Conservation (phyloP, 495 filamentous ascomycete genomes). For the Lasiosphaeris hirsuta region DNA sequence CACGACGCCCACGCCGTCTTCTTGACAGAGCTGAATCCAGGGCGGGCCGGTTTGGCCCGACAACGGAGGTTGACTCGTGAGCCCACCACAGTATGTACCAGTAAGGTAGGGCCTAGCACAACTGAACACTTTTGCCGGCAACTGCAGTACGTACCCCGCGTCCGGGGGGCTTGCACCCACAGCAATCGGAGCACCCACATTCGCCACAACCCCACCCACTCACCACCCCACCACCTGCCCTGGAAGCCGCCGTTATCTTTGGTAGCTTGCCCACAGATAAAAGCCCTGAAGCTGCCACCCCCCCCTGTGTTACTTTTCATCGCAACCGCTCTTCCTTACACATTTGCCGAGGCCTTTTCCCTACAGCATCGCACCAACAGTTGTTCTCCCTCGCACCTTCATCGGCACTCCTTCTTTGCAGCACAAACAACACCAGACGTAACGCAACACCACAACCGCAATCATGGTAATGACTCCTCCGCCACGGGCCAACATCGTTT, state of each 20-base stretch:
- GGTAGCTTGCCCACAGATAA: conserved; percentile 3
- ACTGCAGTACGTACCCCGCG: conserved; percentile 1
- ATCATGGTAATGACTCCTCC: no score
- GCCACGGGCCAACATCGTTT: no score
- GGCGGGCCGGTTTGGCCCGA: no score
- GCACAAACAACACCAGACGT: no score
- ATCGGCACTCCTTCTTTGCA: no score
- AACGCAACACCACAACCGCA: no score
- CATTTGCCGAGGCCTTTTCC: neutral
- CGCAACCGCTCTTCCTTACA: neutral
- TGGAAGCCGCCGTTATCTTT: neutral
- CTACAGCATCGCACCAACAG: neutral
- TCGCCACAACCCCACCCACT: conserved; percentile 3
- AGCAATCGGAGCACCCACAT: conserved; percentile 1
- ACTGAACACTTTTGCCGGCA: neutral
- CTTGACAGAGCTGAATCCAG: no score
- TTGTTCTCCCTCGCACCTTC: neutral
- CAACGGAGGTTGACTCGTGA: no score
- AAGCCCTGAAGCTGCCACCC: neutral
- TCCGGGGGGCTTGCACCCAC: conserved; percentile 1
- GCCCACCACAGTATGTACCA: no score
- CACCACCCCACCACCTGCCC: neutral
- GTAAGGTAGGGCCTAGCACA: no score
- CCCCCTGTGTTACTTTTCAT: conserved; percentile 7
- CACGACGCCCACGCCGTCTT: no score